Base-by-base conservation (phyloP, 352 stramenopile genomes). In the Pseudoperonospora humuli region DNA sequence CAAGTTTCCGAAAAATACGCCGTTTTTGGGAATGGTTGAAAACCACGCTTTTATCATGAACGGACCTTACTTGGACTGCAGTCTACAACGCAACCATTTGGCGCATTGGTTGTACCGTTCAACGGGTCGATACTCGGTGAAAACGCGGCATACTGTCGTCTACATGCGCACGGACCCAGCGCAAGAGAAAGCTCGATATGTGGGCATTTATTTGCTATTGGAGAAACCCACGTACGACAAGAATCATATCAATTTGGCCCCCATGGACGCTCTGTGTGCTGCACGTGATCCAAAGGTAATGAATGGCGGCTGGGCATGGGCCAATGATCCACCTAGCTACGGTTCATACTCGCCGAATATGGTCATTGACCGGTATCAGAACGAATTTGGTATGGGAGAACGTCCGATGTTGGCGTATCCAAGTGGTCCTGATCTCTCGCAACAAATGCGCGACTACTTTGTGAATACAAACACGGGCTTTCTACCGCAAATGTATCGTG, bases 31-130 rank as follows among this genome's bases (percentile, higher is more conserved):
- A 1, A 54, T 91, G 28, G 75, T 79, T 0, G 60, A 71, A 23
- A 80, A 86, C 48, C 69, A 66, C 39, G 61, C 64, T 2, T 91
- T 84, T 50, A 64, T 87, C 13, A 69, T 91, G 39, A 87, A 91
- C 34, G 78, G 78, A 0, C 78, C 78, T 3, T 86, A 70, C 53
- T 36, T 88, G 10, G 78, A 91, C 60, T 76, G 70, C 43, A 77
- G 60, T 5, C 17, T 91, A 40, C 39, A 86, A 37, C 75, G 78
- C 37, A 91, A 91, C 57, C 78, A 91, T 53, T 53, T 91, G 38
- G 75, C 75, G 11, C 75, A 91, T 44, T 87, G 72, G 70, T 31
- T 91, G 21, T 91, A 73, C 40, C 78, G 78, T 11, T 52, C 60
- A 13, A 88, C 75, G 6, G 62, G 67, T 19, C 73, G 78, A 10